Evolutionary conservation across 2,329 filamentous ascomycete species (phyloP), one percentile per base, ranked within the genome.

Genomic region (Zopfia rhizophila): DNA sequence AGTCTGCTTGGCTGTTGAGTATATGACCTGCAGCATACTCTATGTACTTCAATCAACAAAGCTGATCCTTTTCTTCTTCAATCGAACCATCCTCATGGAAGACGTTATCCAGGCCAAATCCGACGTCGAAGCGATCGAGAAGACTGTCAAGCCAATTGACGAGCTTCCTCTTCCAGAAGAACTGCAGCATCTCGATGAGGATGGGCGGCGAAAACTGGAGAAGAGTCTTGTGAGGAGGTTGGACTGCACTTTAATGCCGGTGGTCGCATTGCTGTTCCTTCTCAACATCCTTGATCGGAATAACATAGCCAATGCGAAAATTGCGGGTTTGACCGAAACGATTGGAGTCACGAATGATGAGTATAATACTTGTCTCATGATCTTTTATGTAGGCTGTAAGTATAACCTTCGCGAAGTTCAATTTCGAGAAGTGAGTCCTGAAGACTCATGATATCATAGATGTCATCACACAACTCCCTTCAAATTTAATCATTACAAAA

Each of bases 161-260:
- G n/a, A n/a, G n/a, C n/a, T n/a, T n/a, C n/a, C n/a, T n/a, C n/a
- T n/a, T n/a, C n/a, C n/a, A n/a, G n/a, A n/a, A n/a, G n/a, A n/a
- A n/a, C n/a, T n/a, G n/a, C n/a, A n/a, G n/a, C n/a, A n/a, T n/a
- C n/a, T n/a, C n/a, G n/a, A n/a, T n/a, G n/a, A n/a, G n/a, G n/a
- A n/a, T n/a, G n/a, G n/a, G n/a, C n/a, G n/a, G n/a, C 11, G 36
- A 66, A 38, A 36, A 62, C 39, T 71, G 48, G 60, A 17, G 45
- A 65, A 14, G 42, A 67, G 5, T 33, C 59, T 40, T 38, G 47
- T 8, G 13, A 31, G 36, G 16, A 32, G 38, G 18, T 45, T 13
- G 16, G 45, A 48, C 13, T 37, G n/a, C 30, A 48, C 45, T 3
- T 13, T 48, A 7, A 37, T 48, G 18, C 45, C 45, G 11, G 45